phyloP scores from a whole-genome alignment of 441 rosid genomes.

The Syzygium syzygioides region DNA sequence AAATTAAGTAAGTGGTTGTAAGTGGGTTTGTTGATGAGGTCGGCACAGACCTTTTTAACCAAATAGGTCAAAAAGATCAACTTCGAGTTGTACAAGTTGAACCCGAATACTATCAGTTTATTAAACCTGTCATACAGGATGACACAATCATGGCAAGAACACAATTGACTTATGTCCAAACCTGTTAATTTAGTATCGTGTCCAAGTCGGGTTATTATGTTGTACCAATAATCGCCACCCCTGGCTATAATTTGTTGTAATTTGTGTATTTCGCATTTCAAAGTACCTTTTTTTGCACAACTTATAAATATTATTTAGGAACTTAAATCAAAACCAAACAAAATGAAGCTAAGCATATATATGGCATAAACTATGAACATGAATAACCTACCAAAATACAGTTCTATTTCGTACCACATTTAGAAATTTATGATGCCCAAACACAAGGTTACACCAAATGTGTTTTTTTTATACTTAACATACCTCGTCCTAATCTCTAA shows the following conservation, averaged over 20 bases:
- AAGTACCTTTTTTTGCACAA: background rate
- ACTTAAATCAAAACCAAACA: background rate
- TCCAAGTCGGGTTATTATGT: background rate
- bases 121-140: background rate
- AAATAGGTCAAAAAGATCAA: background rate
- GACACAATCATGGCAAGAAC: background rate
- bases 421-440: no score
- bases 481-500: no score
- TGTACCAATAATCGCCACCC: background rate
- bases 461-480: no score
- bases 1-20: background rate
- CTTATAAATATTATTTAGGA: background rate
- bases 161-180: background rate
- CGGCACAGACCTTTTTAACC: background rate
- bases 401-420: no score
- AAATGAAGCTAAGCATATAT: background rate
- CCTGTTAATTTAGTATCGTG: background rate
- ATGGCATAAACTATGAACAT: background rate
- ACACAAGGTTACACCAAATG: no score
- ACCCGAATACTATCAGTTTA: background rate
- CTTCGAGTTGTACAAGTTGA: background rate
- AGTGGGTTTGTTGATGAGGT: background rate
- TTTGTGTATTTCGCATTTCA: background rate
- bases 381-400: no score
- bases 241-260: background rate